phyloP scores from a whole-genome alignment of 2,329 filamentous ascomycete genomes.

The Epichloe sp. region DNA sequence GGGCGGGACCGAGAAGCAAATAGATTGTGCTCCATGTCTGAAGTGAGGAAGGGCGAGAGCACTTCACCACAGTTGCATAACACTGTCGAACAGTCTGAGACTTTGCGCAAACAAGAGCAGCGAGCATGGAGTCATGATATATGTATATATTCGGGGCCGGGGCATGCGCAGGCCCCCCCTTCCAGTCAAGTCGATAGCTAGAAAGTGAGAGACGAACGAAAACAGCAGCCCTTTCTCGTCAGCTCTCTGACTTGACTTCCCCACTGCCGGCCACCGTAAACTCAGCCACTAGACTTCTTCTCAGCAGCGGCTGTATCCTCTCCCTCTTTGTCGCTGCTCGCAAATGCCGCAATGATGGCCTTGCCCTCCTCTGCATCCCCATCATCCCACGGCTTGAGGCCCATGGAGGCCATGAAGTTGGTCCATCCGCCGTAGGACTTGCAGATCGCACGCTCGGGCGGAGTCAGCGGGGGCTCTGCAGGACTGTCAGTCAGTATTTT shows the following conservation, averaged over 20 bases:
- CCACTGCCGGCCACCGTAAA: not conserved
- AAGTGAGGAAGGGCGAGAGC: not conserved
- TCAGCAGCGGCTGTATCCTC: not conserved
- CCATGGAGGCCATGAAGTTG: not conserved
- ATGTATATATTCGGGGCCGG: too few relatives aligned
- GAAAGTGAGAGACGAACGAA: too few relatives aligned
- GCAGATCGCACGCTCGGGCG: not conserved
- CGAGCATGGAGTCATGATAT: too few relatives aligned
- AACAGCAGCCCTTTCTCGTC: not conserved
- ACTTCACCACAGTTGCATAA: too few relatives aligned
- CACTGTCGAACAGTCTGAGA: too few relatives aligned
- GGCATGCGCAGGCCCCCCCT: too few relatives aligned
- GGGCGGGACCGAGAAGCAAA: not conserved
- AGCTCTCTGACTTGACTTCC: not conserved
- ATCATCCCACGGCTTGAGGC: not conserved
- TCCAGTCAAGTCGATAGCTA: too few relatives aligned
- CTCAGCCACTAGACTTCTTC: not conserved
- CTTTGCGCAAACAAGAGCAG: too few relatives aligned
- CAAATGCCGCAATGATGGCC: not conserved
- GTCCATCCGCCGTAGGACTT: slow-evolving; percentile 3
- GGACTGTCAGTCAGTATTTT: not conserved
- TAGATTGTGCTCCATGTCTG: too few relatives aligned
- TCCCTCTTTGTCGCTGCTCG: not conserved
- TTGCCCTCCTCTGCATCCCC: slow-evolving; percentile 2
- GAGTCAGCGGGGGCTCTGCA: slow-evolving; percentile 1